These are phyloP conservation scores for Picochlorum sp. DNA, from an alignment of 139 green algal genomes.

Conservation along the genomic window DNA sequence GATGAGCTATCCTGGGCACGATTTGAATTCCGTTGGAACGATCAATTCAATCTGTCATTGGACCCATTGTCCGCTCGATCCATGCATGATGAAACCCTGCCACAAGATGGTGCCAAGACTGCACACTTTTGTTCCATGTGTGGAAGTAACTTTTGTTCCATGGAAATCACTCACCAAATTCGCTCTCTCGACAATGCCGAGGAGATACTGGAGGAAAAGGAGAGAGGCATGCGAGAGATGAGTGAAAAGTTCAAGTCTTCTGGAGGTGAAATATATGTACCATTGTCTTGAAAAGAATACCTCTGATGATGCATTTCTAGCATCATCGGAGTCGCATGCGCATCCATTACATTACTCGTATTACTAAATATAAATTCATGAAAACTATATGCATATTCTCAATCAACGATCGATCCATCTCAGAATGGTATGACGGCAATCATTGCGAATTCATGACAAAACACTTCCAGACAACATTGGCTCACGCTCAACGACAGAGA, in stretches of 20 bases:
- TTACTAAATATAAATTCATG: no score
- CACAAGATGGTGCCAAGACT: conserved; percentile 58
- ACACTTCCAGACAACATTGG: no score
- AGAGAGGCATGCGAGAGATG: conserved; percentile 74
- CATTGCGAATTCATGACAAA: no score
- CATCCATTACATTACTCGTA: no score
- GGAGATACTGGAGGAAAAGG: conserved; percentile 6
- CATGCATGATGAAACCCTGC: conserved; percentile 84
- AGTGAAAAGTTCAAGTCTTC: conserved; percentile 61
- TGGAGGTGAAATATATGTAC: conserved; percentile 66
- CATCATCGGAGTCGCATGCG: no score
- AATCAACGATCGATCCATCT: no score
- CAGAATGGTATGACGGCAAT: no score
- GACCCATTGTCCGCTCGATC: conserved; percentile 76
- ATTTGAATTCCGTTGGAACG: conserved; percentile 95
- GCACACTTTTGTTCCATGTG: conserved; percentile 80
- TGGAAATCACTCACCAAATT: conserved; percentile 79
- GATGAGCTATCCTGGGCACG: conserved; percentile 79
- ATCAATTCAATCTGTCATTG: conserved; percentile 93
- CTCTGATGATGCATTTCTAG: no score
- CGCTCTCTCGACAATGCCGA: conserved; percentile 3
- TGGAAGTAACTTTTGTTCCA: conserved; percentile 85
- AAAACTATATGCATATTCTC: no score
- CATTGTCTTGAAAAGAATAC: no score
- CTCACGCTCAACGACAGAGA: no score